A percentile compares a stretch with the other conserved stretches of the same genome.
Conservation (phyloP, 148 eudicot species). For the Pharnaceum exiguum region DNA sequence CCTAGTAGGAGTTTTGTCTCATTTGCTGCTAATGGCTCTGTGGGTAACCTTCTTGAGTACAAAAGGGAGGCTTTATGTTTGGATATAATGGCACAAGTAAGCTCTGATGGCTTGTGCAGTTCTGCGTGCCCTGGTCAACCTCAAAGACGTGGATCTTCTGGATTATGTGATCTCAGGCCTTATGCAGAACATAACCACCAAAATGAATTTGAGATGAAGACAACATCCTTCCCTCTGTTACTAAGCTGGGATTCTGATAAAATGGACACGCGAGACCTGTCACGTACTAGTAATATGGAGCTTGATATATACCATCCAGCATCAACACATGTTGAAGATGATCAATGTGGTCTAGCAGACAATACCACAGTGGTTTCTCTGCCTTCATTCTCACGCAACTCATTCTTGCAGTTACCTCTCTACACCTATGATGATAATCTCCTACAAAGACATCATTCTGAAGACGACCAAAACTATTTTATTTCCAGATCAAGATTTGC, state of each 20-base stretch:
- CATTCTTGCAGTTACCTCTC: constrained; percentile 17
- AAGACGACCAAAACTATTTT: neutral
- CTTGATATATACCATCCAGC: constrained; percentile 7
- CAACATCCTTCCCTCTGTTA: constrained; percentile 22
- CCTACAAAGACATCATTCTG: constrained; percentile 11
- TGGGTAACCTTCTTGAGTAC: constrained; percentile 1
- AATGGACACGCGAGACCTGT: neutral
- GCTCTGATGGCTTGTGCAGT: constrained; percentile 17
- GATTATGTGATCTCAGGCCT: constrained; percentile 15
- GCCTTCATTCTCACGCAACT: too few species aligned
- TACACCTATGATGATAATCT: constrained; percentile 5
- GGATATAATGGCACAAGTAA: constrained; percentile 13
- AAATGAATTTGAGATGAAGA: constrained; percentile 19
- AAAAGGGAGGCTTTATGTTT: constrained; percentile 8
- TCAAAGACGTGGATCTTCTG: constrained; percentile 21
- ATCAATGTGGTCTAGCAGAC: neutral
- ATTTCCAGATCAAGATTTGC: constrained; percentile 14
- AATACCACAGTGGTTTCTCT: too few species aligned
- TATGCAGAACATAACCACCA: constrained; percentile 17
- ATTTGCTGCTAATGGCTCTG: constrained; percentile 4
- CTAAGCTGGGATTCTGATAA: constrained; percentile 34
- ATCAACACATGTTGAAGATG: neutral
- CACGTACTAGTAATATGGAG: constrained; percentile 13
- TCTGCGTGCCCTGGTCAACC: neutral
- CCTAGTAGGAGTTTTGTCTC: constrained; percentile 7